Base-by-base conservation (phyloP, 768 basidiomycete species). In the Pholiota conissans region DNA sequence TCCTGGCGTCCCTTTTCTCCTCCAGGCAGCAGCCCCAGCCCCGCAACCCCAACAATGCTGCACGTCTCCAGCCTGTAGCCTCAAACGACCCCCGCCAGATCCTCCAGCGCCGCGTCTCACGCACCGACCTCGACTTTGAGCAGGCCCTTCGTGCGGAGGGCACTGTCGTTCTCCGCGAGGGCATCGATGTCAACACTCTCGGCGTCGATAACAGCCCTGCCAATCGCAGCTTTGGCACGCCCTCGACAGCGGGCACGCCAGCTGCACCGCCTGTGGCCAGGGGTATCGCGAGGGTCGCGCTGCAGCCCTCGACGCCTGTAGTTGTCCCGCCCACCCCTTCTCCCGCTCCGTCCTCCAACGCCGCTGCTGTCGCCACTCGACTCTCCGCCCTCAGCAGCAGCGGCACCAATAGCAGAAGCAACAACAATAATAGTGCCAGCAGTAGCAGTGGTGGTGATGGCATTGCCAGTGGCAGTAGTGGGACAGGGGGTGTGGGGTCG, bases 41-140 rank as follows among this genome's bases (percentile, higher is more conserved):
- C 35, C 48, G 29, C 16, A 35, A 56, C 34, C 45, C 42, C 45
- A 24, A 18, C 24, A 56, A 46, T 29, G 48, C 37, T 35, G 47
- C 55, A 6, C 47, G 27, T 34, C 78, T 89, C 18, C 82, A 81
- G 37, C 85, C 89, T 10, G 76, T 85, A 58, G 82, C 78, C 1
- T 79, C 83, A 10, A 76, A 75, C 51, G 84, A 87, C 73, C 51
- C 70, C 50, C 72, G 67, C 49, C 65, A 66, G 29, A 60, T 16
- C 53, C 40, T 79, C 30, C 76, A 75, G 53, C 82, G 84, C 55
- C 82, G 89, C 28, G 69, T 80, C 45, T 92, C 91, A 40, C 83
- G 90, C 37, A 84, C 85, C 29, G 90, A 91, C 73, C 76, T 88
- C 67, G 90, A 91, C 69, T 94, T 94, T 63, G 91, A 93, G 73